phyloP scores from a whole-genome alignment of 148 eudicot species.

The Diospyros lotus region DNA sequence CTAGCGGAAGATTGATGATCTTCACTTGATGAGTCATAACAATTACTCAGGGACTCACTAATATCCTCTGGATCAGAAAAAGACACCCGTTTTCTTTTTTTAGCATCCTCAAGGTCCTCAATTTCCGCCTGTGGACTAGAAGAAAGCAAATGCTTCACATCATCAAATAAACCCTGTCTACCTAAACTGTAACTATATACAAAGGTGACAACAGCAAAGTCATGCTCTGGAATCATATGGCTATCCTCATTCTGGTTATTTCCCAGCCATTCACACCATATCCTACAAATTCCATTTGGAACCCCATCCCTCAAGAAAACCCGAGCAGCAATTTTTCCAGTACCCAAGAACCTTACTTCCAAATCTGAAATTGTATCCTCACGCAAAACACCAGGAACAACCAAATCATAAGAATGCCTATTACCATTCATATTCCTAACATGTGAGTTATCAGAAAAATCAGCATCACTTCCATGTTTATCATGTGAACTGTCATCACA shows the following conservation, averaged over 20 bases:
- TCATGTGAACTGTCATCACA: slow-evolving; percentile 5
- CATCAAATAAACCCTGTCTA: slow-evolving; percentile 59
- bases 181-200: slow-evolving; percentile 65
- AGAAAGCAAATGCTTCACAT: slow-evolving; percentile 41
- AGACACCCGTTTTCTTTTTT: slow-evolving; percentile 48
- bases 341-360: slow-evolving; percentile 49
- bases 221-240: slow-evolving; percentile 33
- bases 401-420: slow-evolving; percentile 26
- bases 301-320: slow-evolving; percentile 39
- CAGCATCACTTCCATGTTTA: slow-evolving; percentile 4
- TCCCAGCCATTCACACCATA: slow-evolving; percentile 97
- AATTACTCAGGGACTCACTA: slow-evolving; percentile 40
- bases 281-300: slow-evolving; percentile 29
- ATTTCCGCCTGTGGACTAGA: slow-evolving; percentile 35
- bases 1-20: slow-evolving; percentile 55
- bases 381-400: slow-evolving; percentile 61
- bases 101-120: slow-evolving; percentile 28
- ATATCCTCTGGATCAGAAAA: slow-evolving; percentile 66
- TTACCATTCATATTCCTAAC: slow-evolving; percentile 14
- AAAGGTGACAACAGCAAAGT: slow-evolving; percentile 75
- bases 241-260: slow-evolving; percentile 23
- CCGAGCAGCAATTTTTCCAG: slow-evolving; percentile 66
- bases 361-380: slow-evolving; percentile 53
- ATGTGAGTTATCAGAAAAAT: slow-evolving; percentile 14
- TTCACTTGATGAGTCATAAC: slow-evolving; percentile 59